Evolutionary conservation across 202 grass and related monocot genomes (phyloP).

Genomic region (Thinopyrum obtusiflorum): DNA sequence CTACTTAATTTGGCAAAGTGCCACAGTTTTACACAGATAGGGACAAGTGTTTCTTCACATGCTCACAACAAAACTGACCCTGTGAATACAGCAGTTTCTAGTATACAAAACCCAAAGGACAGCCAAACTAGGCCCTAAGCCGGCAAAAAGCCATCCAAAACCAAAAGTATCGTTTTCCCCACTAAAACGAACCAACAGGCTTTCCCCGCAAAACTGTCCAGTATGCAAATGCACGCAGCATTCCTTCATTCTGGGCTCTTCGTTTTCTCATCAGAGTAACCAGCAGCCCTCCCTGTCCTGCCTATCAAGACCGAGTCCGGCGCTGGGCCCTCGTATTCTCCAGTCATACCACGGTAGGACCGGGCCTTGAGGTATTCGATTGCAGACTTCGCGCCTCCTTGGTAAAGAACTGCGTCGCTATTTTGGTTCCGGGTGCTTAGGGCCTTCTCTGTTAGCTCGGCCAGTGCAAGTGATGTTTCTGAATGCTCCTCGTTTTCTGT

Average conservation of each 20-base stretch:
- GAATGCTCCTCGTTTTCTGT: conserved; percentile 52
- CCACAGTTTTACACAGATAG: neutral
- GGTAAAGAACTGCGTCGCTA: conserved; percentile 59
- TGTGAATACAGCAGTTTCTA: neutral
- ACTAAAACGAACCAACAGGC: neutral
- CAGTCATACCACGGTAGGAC: conserved; percentile 66
- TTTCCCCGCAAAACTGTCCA: neutral
- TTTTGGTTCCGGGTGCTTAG: conserved; percentile 50
- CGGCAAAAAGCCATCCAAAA: neutral
- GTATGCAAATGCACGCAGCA: neutral
- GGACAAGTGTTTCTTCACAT: neutral
- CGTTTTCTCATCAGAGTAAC: conserved; percentile 55
- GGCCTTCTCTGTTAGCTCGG: conserved; percentile 58
- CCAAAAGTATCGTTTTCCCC: neutral
- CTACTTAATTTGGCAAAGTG: neutral
- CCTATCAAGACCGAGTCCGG: conserved; percentile 55
- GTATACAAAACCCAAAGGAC: neutral
- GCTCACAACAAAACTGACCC: conserved; percentile 8
- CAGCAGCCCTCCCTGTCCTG: conserved; percentile 63
- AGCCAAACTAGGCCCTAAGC: neutral
- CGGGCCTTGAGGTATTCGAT: conserved; percentile 73
- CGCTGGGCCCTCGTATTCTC: conserved; percentile 39
- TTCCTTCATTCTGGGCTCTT: neutral
- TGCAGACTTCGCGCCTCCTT: conserved; percentile 70
- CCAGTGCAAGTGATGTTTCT: conserved; percentile 49